A percentile compares a stretch with the other conserved stretches of the same genome.
phyloP scores from a whole-genome alignment of 805 yeast genomes.

The Cyberlindnera saturnus region DNA sequence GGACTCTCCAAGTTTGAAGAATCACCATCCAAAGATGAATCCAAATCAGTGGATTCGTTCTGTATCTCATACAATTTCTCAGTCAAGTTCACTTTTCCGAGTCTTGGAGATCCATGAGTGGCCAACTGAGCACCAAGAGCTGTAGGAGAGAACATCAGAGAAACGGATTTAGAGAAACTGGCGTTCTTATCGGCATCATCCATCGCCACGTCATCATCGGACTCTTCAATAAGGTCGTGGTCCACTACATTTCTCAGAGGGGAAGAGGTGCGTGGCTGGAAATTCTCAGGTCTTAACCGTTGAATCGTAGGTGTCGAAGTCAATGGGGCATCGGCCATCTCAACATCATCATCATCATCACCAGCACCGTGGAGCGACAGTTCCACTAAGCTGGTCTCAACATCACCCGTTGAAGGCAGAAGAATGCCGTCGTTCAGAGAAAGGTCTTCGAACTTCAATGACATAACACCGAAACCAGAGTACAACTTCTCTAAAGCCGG shows the following conservation, averaged over 20 bases:
- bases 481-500: no score
- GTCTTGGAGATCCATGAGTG: constrained; percentile 14
- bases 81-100: constrained; percentile 5
- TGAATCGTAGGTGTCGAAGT: constrained; percentile 1
- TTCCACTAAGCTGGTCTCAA: neutral
- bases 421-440: neutral
- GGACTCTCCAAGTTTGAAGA: neutral
- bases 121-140: constrained; percentile 23
- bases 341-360: constrained; percentile 1
- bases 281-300: constrained; percentile 3
- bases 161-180: constrained; percentile 1
- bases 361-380: neutral
- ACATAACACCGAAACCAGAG: neutral
- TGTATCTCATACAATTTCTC: constrained; percentile 7
- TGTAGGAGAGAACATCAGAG: constrained; percentile 19
- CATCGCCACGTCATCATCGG: constrained; percentile 5
- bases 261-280: constrained; percentile 18
- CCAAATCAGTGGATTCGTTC: constrained; percentile 2
- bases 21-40: constrained; percentile 1
- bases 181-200: constrained; percentile 4
- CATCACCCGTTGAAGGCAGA: neutral
- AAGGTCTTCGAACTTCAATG: neutral
- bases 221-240: neutral
- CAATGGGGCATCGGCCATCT: neutral
- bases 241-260: constrained; percentile 6